Percentiles rank a stretch among this genome's conserved stretches.
phyloP scores from a whole-genome alignment of 345 rosid genomes.

The Camelina laxa region DNA sequence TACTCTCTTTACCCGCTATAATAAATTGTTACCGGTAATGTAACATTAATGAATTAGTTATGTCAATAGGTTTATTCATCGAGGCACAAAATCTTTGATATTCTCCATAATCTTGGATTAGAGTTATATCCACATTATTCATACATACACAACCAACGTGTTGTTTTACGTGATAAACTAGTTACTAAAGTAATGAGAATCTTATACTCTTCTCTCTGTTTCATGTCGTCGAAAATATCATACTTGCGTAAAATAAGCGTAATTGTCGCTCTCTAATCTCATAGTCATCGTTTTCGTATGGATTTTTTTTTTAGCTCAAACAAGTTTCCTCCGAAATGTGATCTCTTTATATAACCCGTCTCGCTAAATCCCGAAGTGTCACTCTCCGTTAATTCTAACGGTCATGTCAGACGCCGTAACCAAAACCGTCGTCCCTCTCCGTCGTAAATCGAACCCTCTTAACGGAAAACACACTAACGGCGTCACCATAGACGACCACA shows the following conservation, averaged over 20 bases:
- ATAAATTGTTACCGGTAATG: too few species aligned
- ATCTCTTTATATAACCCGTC: constrained; percentile 27
- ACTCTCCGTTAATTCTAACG: constrained; percentile 36
- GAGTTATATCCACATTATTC: not conserved
- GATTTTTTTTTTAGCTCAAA: constrained; percentile 10
- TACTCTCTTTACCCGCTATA: too few species aligned
- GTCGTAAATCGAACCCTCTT: constrained; percentile 30
- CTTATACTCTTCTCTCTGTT: constrained; percentile 26
- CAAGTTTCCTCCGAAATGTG: constrained; percentile 27
- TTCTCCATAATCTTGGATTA: constrained; percentile 20
- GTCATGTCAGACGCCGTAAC: constrained; percentile 35
- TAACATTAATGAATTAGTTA: not conserved
- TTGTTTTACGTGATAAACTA: constrained; percentile 14
- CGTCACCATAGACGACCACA: constrained; percentile 5
- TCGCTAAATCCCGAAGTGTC: constrained; percentile 27
- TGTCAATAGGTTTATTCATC: not conserved
- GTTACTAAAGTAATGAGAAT: constrained; percentile 20
- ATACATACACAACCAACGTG: not conserved
- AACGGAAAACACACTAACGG: constrained; percentile 30
- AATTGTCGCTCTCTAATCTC: constrained; percentile 38
- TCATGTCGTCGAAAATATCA: constrained; percentile 8
- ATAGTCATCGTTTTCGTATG: constrained; percentile 41
- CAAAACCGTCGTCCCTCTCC: constrained; percentile 42
- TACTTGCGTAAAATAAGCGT: constrained; percentile 32
- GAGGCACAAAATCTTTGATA: constrained; percentile 16